These are phyloP conservation scores for Oldenlandia corymbosa DNA, from an alignment of 257 asterid genomes.

Conservation along the genomic window DNA sequence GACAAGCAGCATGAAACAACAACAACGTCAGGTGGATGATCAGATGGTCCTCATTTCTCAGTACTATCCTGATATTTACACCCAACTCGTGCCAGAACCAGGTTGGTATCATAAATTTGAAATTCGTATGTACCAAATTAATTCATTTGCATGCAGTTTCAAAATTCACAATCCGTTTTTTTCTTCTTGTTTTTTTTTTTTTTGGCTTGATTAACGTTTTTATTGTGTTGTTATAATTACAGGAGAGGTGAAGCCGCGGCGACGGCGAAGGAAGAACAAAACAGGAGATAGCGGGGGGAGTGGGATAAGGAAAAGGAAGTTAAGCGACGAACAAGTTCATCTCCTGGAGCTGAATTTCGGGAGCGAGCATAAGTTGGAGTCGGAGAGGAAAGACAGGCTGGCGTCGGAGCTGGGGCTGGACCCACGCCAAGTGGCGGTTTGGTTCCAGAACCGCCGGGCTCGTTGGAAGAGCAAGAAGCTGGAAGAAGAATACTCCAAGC, in stretches of 20 bases:
- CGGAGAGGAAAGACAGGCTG: conserved; percentile 78
- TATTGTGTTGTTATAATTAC: no score
- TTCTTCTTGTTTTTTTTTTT: no score
- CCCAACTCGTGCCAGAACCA: conserved; percentile 31
- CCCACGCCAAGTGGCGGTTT: conserved; percentile 91
- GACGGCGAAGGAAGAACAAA: conserved; percentile 36
- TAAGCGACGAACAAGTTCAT: conserved; percentile 60
- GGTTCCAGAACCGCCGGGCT: conserved; percentile 91
- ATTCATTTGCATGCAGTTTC: background rate
- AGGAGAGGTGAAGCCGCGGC: conserved; percentile 27
- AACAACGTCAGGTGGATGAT: conserved; percentile 35
- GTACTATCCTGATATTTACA: conserved; percentile 35
- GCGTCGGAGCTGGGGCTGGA: conserved; percentile 83
- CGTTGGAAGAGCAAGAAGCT: conserved; percentile 84
- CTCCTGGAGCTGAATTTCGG: conserved; percentile 59
- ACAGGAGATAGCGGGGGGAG: conserved; percentile 21
- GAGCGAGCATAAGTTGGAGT: conserved; percentile 68
- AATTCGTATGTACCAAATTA: no score
- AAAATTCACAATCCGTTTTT: no score
- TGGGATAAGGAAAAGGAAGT: conserved; percentile 66
- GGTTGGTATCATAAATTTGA: conserved; percentile 19
- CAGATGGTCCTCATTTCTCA: conserved; percentile 47
- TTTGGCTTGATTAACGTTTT: no score
- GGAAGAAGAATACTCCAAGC: conserved; percentile 70
- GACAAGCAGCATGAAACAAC: conserved; percentile 24